Evolutionary conservation across 495 filamentous ascomycete genomes (phyloP), one percentile per base, ranked within the genome.

Genomic region (Aspergillus indologenus): DNA sequence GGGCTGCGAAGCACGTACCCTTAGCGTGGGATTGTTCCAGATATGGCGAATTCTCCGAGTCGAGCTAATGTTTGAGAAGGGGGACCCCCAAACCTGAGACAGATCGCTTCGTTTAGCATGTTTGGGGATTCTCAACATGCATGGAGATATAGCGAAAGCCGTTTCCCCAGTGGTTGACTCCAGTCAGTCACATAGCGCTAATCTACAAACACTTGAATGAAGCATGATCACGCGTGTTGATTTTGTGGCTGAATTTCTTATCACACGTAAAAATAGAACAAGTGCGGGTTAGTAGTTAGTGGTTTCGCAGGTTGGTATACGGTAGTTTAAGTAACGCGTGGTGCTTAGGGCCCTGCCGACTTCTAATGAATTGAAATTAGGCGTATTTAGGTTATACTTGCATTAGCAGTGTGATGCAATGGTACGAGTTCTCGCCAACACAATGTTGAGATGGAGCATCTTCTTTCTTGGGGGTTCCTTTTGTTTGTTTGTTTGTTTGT

Each of bases 11-110:
- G 55, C 61, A 48, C 57, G 49, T 47, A 42, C 60, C 56, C 55
- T 57, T 18, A 21, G 45, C 44, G 56, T 22, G 51, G 29, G 55
- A 29, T 59, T 55, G 65, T 63, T 64, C 65, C 62, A 42, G 44
- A 65, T 59, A 47, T 31, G 56, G 65, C 31, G 57, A 68, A 63
- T 63, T 45, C 60, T 58, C 65, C 65, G 62, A 54, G 31, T 55
- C 14, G 42, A 53, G 44, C 60, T 61, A 59, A 57, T 46, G 57
- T 62, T 67, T 60, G 55, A 58, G 51, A 58, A 51, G 23, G 26
- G 21, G 34, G 21, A 49, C 31, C 31, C 48, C 55, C 42, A 44
- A 56, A 58, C 45, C 58, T 58, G 54, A 50, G 62, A 58, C 58
- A 63, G 48, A 24, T 29, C 17, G 48, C 29, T 24, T 26, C 48